Evolutionary conservation across 306 rosid genomes (phyloP).

Genomic region (Cicer bijugum): DNA sequence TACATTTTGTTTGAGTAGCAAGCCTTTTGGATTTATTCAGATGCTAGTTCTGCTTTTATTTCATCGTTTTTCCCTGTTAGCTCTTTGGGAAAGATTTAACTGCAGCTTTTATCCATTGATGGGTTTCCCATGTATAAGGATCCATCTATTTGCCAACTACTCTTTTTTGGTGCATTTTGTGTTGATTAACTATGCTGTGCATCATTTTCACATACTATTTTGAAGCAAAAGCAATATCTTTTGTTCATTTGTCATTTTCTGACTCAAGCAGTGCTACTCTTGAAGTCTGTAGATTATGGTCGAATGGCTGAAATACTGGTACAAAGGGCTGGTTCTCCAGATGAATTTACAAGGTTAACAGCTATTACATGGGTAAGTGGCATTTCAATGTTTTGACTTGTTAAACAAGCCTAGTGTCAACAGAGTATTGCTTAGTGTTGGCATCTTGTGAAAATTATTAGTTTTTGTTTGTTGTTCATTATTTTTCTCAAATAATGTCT

Average conservation of each 20-base stretch:
- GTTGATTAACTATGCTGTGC: conserved; percentile 41
- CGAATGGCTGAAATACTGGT: conserved; percentile 98
- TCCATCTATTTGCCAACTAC: conserved; percentile 26
- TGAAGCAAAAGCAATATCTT: conserved; percentile 51
- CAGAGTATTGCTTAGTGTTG: conserved; percentile 15
- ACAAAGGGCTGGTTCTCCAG: conserved; percentile 81
- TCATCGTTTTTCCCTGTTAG: conserved; percentile 10
- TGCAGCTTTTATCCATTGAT: conserved; percentile 20
- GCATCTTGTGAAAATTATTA: conserved; percentile 23
- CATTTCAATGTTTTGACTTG: conserved; percentile 34
- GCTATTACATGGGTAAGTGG: conserved; percentile 91
- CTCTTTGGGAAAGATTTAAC: conserved; percentile 30
- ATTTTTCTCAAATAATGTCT: conserved; percentile 30
- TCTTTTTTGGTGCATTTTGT: conserved; percentile 32
- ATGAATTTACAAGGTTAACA: conserved; percentile 93
- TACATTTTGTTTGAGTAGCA: conserved; percentile 41
- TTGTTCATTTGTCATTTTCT: conserved; percentile 92
- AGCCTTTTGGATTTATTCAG: conserved; percentile 45
- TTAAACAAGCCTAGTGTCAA: conserved; percentile 28
- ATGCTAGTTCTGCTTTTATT: conserved; percentile 25
- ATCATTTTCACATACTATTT: conserved; percentile 43
- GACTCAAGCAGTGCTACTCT: conserved; percentile 99
- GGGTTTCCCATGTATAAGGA: conserved; percentile 30
- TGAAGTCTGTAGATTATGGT: conserved; percentile 99
- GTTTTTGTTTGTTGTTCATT: conserved; percentile 25